A percentile compares a stretch with the other conserved stretches of the same genome.
These are phyloP conservation scores for Scheffersomyces illinoinensis DNA, from an alignment of 1,139 yeast genomes.

Conservation along the genomic window DNA sequence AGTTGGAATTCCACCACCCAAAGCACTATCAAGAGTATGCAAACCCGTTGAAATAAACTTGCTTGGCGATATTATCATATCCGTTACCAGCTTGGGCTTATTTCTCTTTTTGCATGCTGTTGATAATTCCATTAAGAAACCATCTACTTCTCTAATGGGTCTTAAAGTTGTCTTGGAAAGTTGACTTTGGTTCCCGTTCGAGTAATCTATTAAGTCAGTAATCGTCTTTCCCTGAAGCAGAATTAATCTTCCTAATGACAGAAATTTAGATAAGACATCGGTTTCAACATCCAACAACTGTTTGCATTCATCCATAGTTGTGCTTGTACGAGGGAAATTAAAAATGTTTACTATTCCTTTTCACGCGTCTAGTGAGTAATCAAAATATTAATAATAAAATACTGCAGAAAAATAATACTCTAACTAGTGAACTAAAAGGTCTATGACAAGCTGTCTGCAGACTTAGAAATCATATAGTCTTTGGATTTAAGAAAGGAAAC, in stretches of 20 bases:
- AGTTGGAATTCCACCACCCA: slow-evolving; percentile 70
- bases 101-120: slow-evolving; percentile 1
- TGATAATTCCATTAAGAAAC: slow-evolving; percentile 32
- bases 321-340: background rate
- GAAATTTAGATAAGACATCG: slow-evolving; percentile 14
- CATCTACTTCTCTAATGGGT: slow-evolving; percentile 47
- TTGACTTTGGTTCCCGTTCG: slow-evolving; percentile 16
- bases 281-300: slow-evolving; percentile 19
- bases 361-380: background rate
- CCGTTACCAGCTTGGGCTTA: slow-evolving; percentile 4
- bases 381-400: background rate
- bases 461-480: slow-evolving; percentile 9
- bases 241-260: slow-evolving; percentile 15
- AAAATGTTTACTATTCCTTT: too few relatives aligned
- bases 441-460: slow-evolving; percentile 5
- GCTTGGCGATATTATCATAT: slow-evolving; percentile 9
- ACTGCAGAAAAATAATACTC: background rate
- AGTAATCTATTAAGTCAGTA: slow-evolving; percentile 20
- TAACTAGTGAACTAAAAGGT: background rate
- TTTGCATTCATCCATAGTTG: slow-evolving; percentile 27
- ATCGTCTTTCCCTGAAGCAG: slow-evolving; percentile 23
- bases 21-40: slow-evolving; percentile 48
- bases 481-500: slow-evolving; percentile 24
- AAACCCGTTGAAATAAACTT: slow-evolving; percentile 60
- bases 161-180: slow-evolving; percentile 48